phyloP scores from a whole-genome alignment of 2,329 filamentous ascomycete species.

The Xylariaceae sp. region DNA sequence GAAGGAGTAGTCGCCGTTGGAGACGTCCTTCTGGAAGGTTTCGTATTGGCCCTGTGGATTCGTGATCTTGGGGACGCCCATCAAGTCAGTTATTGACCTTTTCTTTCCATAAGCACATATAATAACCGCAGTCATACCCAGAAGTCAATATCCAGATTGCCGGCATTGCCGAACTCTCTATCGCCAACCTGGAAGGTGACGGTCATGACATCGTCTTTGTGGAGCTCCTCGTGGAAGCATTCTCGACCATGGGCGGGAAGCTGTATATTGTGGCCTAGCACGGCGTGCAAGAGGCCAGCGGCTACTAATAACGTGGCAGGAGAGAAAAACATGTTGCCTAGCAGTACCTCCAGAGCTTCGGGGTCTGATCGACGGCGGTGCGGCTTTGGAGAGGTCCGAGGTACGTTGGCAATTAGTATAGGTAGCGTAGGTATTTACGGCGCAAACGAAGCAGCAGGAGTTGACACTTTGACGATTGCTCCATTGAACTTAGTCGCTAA shows the following conservation, averaged over 20 bases:
- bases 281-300: slow-evolving; percentile 55
- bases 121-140: slow-evolving; percentile 72
- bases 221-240: slow-evolving; percentile 95
- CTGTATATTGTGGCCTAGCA: slow-evolving; percentile 91
- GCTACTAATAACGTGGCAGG: slow-evolving; percentile 58
- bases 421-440: not conserved
- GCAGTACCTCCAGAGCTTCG: slow-evolving; percentile 13
- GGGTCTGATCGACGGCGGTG: slow-evolving; percentile 20
- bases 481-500: not conserved
- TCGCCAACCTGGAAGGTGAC: slow-evolving; percentile 98
- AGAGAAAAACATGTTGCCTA: slow-evolving; percentile 51
- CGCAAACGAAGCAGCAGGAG: slow-evolving; percentile 25
- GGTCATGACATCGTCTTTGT: slow-evolving; percentile 96
- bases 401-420: slow-evolving; percentile 7
- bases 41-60: slow-evolving; percentile 79
- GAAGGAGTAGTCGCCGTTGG: slow-evolving; percentile 93
- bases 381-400: slow-evolving; percentile 7
- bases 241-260: slow-evolving; percentile 91
- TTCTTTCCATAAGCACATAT: slow-evolving; percentile 3
- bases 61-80: slow-evolving; percentile 64
- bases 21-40: slow-evolving; percentile 79
- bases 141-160: slow-evolving; percentile 96
- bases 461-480: slow-evolving; percentile 41
- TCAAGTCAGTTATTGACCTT: slow-evolving; percentile 29
- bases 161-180: slow-evolving; percentile 90